These are phyloP conservation scores for Phytophthora uliginosa DNA, from an alignment of 352 stramenopile genomes.

Conservation along the genomic window DNA sequence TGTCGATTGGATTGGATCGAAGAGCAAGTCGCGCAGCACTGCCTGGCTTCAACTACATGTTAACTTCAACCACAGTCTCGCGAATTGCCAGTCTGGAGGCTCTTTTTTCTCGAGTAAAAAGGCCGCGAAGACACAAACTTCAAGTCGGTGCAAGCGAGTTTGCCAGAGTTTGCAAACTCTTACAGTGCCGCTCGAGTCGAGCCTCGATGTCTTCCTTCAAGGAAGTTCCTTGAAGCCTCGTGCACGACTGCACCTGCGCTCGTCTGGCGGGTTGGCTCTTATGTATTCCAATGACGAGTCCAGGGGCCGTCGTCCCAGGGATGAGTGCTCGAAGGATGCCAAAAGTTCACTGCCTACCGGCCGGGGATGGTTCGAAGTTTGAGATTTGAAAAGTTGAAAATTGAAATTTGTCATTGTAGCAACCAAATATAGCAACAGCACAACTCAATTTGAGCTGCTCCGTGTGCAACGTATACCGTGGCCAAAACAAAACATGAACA, in stretches of 20 bases:
- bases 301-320: neutral
- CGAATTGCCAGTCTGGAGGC: neutral
- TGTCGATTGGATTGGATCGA: slow-evolving; percentile 14
- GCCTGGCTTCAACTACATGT: slow-evolving; percentile 19
- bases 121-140: slow-evolving; percentile 18
- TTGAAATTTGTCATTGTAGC: no score
- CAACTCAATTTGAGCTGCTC: neutral
- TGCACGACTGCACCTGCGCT: neutral
- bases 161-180: neutral
- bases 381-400: no score
- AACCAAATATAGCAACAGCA: neutral
- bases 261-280: neutral
- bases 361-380: no score
- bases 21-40: neutral
- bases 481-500: no score
- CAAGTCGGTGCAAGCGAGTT: slow-evolving; percentile 7
- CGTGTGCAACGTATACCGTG: no score
- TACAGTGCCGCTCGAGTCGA: no score
- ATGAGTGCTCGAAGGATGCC: neutral
- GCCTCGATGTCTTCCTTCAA: no score
- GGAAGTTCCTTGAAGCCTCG: no score
- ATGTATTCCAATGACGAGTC: slow-evolving; percentile 5
- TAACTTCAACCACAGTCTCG: slow-evolving; percentile 38
- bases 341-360: no score
- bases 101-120: slow-evolving; percentile 27